Percentiles rank a stretch among this genome's conserved stretches.
These are phyloP conservation scores for Lasiosphaeria ovina DNA, from an alignment of 495 filamentous ascomycete species.

Conservation along the genomic window DNA sequence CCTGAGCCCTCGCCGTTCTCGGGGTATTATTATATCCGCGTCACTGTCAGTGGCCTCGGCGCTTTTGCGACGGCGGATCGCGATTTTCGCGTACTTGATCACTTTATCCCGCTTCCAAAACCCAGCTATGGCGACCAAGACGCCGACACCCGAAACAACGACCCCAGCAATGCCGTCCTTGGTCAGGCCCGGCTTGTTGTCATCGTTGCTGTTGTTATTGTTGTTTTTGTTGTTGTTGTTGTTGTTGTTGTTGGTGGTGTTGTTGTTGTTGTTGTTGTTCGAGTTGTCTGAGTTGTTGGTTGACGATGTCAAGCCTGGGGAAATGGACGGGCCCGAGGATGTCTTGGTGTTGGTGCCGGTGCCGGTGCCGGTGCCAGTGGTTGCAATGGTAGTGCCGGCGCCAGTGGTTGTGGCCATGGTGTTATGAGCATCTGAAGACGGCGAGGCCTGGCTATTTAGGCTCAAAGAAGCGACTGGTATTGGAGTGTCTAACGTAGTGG, in stretches of 20 bases:
- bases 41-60: too few relatives aligned
- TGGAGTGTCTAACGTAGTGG: not conserved
- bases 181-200: not conserved
- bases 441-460: not conserved
- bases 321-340: not conserved
- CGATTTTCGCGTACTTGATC: too few relatives aligned
- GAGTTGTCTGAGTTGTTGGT: not conserved
- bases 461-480: not conserved
- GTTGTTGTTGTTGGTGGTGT: not conserved
- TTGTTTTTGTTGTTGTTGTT: not conserved
- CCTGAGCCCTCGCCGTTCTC: too few relatives aligned
- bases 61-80: too few relatives aligned
- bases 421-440: not conserved
- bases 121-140: not conserved
- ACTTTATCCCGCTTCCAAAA: not conserved
- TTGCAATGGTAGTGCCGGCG: not conserved
- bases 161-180: not conserved
- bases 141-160: not conserved
- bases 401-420: not conserved
- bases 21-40: too few relatives aligned
- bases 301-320: not conserved
- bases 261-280: not conserved
- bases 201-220: not conserved
- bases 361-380: not conserved
- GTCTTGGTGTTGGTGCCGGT: not conserved